phyloP scores from a whole-genome alignment of 1,284 basidiomycete species.

The Puccinia novopanici region DNA sequence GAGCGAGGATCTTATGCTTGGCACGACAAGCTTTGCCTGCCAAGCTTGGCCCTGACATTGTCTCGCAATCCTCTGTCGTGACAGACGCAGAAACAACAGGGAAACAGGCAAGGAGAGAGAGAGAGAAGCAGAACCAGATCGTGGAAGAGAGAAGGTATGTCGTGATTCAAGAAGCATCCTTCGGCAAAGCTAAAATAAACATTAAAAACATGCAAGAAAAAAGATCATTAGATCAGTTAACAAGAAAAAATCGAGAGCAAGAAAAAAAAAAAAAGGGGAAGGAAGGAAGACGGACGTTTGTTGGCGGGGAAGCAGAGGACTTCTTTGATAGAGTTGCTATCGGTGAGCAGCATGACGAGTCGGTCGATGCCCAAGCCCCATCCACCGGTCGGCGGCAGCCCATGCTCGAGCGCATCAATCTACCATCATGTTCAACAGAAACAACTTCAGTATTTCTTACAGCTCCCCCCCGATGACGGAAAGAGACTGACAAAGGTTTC shows the following conservation, averaged over 20 bases:
- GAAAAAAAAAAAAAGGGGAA: background rate
- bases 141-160: too few relatives aligned
- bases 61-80: too few relatives aligned
- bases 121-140: background rate
- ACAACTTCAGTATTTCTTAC: too few relatives aligned
- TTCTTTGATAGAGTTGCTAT: slow-evolving; percentile 60
- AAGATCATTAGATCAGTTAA: background rate
- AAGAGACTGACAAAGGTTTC: slow-evolving; percentile 72
- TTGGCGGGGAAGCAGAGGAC: slow-evolving; percentile 60
- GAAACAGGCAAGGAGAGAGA: background rate
- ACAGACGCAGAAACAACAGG: background rate
- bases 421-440: slow-evolving; percentile 36
- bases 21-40: too few relatives aligned
- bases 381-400: slow-evolving; percentile 93
- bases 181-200: slow-evolving; percentile 20
- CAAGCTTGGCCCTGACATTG: too few relatives aligned
- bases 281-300: slow-evolving; percentile 53
- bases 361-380: slow-evolving; percentile 67
- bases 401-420: slow-evolving; percentile 80
- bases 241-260: background rate
- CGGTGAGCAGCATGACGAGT: slow-evolving; percentile 59
- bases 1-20: too few relatives aligned
- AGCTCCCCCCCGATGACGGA: background rate
- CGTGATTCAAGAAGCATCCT: background rate
- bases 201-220: background rate